Conservation (phyloP, 2,329 filamentous ascomycete species). For the Helminthosporium solani region DNA sequence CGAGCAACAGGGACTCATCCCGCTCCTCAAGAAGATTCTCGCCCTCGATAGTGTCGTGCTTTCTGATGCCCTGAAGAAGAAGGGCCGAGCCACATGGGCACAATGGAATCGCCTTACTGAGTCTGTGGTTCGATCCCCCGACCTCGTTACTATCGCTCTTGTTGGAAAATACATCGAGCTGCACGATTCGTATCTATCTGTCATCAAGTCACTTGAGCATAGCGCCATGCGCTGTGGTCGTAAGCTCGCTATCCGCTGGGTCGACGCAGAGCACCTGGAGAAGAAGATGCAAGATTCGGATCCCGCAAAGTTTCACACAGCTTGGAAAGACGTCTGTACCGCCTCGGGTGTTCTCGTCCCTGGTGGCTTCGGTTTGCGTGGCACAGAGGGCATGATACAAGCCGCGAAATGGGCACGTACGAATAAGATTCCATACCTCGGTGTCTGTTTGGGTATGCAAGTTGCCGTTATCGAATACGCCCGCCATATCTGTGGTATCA, state of each 20-base stretch:
- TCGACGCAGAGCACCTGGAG: constrained; percentile 85
- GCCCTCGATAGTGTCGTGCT: constrained; percentile 61
- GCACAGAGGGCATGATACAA: constrained; percentile 86
- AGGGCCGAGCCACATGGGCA: constrained; percentile 71
- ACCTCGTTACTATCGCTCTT: constrained; percentile 76
- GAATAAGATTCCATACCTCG: constrained; percentile 78
- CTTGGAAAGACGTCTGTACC: constrained; percentile 77
- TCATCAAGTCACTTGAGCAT: constrained; percentile 87
- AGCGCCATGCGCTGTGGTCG: constrained; percentile 80
- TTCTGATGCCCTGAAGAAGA: constrained; percentile 55
- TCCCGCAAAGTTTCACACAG: constrained; percentile 76
- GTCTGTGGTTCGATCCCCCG: constrained; percentile 64
- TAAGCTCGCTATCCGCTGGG: constrained; percentile 78
- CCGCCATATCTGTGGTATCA: constrained; percentile 69
- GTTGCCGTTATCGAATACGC: constrained; percentile 88
- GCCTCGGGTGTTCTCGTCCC: constrained; percentile 69
- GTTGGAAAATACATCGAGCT: constrained; percentile 90
- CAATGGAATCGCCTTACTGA: constrained; percentile 74
- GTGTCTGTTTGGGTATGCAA: constrained; percentile 91
- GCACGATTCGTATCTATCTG: constrained; percentile 81
- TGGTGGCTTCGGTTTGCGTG: constrained; percentile 78
- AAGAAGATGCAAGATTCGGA: constrained; percentile 59
- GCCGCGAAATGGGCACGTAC: constrained; percentile 85
- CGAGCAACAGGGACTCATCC: constrained; percentile 73
- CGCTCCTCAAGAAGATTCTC: constrained; percentile 65